These are phyloP conservation scores for Solanum pimpinellifolium DNA, from an alignment of 257 asterid species.

Conservation along the genomic window DNA sequence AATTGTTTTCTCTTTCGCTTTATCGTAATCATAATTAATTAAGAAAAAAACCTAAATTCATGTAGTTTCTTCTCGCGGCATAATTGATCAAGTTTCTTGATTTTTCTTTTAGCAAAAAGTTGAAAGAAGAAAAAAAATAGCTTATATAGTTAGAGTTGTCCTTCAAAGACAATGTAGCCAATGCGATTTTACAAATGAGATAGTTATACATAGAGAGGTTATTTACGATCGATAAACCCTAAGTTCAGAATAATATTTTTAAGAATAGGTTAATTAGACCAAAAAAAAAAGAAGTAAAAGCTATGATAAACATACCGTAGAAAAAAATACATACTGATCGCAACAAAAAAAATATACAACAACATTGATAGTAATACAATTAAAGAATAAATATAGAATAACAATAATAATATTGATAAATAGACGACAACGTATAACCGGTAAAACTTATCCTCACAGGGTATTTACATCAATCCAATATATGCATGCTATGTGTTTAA, in stretches of 20 bases:
- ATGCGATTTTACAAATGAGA: not conserved
- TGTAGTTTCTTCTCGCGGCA: not conserved
- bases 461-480: too few relatives aligned
- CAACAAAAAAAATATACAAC: too few relatives aligned
- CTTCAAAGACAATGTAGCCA: not conserved
- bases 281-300: too few relatives aligned
- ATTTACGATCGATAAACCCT: too few relatives aligned
- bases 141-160: not conserved
- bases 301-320: too few relatives aligned
- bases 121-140: not conserved
- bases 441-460: too few relatives aligned
- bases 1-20: not conserved
- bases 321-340: too few relatives aligned
- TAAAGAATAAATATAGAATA: not conserved
- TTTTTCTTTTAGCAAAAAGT: not conserved
- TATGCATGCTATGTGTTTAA: too few relatives aligned
- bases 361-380: not conserved
- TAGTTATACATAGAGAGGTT: too few relatives aligned
- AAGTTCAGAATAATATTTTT: accelerated
- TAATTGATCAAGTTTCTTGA: not conserved
- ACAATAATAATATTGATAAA: not conserved
- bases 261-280: too few relatives aligned
- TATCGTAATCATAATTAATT: not conserved
- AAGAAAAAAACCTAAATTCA: not conserved
- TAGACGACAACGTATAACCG: not conserved